phyloP scores from a whole-genome alignment of 345 rosid species.

The Salix purpurea region DNA sequence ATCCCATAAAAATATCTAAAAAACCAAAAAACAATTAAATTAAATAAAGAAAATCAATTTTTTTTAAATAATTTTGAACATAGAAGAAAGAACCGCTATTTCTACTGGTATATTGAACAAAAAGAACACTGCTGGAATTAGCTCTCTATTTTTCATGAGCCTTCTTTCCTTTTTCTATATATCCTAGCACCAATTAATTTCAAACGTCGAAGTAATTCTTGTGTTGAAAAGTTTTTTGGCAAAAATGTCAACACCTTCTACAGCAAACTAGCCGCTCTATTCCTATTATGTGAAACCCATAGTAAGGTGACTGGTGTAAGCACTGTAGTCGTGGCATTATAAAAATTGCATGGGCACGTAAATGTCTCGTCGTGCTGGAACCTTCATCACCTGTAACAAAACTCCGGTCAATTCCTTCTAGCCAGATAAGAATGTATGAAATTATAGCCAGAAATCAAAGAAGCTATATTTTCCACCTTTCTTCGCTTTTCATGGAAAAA shows the following conservation, averaged over 20 bases:
- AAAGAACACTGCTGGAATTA: neutral
- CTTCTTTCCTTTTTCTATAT: neutral
- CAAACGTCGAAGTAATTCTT: neutral
- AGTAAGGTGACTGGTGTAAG: neutral
- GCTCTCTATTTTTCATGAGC: neutral
- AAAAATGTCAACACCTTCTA: too few relatives aligned
- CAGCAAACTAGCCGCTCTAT: neutral
- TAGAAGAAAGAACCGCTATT: neutral
- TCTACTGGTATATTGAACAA: neutral
- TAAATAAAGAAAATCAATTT: too few relatives aligned
- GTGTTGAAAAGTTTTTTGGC: neutral
- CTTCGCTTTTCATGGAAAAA: constrained; percentile 52
- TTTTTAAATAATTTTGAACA: neutral
- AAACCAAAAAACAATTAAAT: too few relatives aligned
- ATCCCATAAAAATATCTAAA: too few relatives aligned
- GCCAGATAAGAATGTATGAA: neutral
- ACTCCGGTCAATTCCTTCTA: neutral
- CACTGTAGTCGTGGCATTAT: neutral
- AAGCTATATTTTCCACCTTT: constrained; percentile 31
- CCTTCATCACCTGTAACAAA: constrained; percentile 14
- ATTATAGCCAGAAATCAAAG: neutral
- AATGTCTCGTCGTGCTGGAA: neutral
- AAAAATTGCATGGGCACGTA: neutral
- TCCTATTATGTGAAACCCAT: neutral
- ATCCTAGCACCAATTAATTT: neutral